Base-by-base conservation (phyloP, 495 filamentous ascomycete species). In the Ascodesmis nigricans region DNA sequence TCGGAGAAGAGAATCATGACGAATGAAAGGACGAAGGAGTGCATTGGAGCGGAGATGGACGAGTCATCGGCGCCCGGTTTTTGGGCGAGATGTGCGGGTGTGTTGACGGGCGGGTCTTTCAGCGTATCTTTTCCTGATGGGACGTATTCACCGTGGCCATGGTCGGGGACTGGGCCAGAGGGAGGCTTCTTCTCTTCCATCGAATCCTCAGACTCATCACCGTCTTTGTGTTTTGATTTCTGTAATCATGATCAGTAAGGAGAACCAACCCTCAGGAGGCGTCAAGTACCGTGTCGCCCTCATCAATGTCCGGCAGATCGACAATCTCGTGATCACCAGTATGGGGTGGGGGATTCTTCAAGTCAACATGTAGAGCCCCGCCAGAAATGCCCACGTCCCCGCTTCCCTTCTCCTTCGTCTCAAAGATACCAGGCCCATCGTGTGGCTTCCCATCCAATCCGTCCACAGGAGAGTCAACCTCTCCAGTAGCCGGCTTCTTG, bases 1-100 rank as follows among this genome's bases (percentile, higher is more conserved):
- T 97, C 87, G 41, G 87, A 93, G 46, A 95, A 78, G 35, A 95
- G 64, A 41, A 97, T 97, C 87, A 95, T 95, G 38, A 82, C 80
- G 34, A 92, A 69, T 5, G 87, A 87, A 31, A 93, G 76, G 16
- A 83, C 44, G 47, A 87, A 87, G 6, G 87, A 95, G 54, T 97
- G 87, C 35, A 92, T 63, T 0, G 82, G 78, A 44, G 73, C 75
- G 36, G 79, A 76, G 34, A 82, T 63, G 31, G 73, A 11, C 53
- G 53, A 23, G 13, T 70, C 69, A 29, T 56, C 58, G 14, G 56
- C 58, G 11, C 61, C 64, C 11, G 53, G 52, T 4, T 43, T 44
- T 33, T 40, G 52, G 19, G 34, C 40, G 2, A 45, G 38, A 18
- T 47, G 53, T 40, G 32, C 44, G 34, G 35, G 54, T 56, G 45